Base-by-base conservation (phyloP, 345 rosid genomes). In the Citropsis articulata region DNA sequence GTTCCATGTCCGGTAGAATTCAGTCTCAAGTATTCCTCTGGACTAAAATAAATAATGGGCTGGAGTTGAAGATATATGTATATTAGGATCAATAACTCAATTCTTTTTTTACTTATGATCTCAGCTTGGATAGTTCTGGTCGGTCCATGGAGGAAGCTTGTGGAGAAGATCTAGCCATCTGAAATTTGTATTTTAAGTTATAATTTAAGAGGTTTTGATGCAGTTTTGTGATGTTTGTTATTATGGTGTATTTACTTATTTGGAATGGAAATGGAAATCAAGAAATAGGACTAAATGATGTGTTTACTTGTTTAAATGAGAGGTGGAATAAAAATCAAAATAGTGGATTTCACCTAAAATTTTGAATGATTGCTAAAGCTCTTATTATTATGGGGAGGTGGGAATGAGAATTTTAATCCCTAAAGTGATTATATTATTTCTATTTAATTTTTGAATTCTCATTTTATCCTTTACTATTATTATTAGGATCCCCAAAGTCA, bases 71-170 rank as follows among this genome's bases (percentile, higher is more conserved):
- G 75, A 77, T 81, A 77, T 81, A 72, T 84, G 83, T 82, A 84
- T 81, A 86, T 83, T 79, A 82, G 81, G 69, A 60, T 78, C 63
- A 77, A 59, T 77, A 69, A 69, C 56, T 81, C 55, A n/a, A 69
- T 84, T 87, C 86, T 86, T 84, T 90, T 85, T 77, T 80, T 78
- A 42, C 74, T 72, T 73, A 24, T 66, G 72, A 72, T 45, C 75
- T 72, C 81, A 61, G 79, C 59, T 30, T 79, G 74, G 72, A 82
- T 65, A 72, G 71, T 10, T 71, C 50, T 56, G 4, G 56, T 57
- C 45, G 31, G 30, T 81, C 65, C 27, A 55, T 63, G 69, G 36
- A 66, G 50, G 63, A 48, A 73, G 66, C 63, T 75, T 80, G 69
- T 28, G 27, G 73, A 71, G 75, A 56, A 75, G 71, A 69, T 72